Conservation (phyloP, 441 rosid species). For the Corymbia calophylla region DNA sequence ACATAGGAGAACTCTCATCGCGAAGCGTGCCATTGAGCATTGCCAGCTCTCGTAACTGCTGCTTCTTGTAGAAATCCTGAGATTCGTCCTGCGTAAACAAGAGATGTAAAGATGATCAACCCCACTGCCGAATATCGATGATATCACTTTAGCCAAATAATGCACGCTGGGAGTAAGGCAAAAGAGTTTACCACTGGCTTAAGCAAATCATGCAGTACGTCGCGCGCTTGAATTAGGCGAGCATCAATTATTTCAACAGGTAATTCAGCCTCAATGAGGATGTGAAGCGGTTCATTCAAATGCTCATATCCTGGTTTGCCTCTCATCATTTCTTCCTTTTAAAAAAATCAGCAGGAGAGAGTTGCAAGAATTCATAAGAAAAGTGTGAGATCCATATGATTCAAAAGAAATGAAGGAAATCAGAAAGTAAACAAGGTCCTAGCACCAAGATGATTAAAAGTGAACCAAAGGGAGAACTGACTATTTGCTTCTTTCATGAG, state of each 20-base stretch:
- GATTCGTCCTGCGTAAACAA: constrained; percentile 62
- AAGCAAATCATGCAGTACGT: constrained; percentile 88
- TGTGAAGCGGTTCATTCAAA: constrained; percentile 92
- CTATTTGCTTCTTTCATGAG: neutral
- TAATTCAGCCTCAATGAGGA: constrained; percentile 91
- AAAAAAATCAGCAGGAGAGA: constrained; percentile 5
- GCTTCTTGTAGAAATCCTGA: constrained; percentile 94
- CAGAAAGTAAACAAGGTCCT: neutral
- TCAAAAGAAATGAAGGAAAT: neutral
- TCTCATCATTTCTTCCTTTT: constrained; percentile 93
- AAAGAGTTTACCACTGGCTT: constrained; percentile 63
- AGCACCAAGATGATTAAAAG: neutral
- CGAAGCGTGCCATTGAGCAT: constrained; percentile 88
- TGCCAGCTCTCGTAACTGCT: constrained; percentile 91
- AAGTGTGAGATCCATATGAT: neutral
- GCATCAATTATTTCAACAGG: constrained; percentile 90
- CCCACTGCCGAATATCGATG: neutral
- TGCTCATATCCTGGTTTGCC: constrained; percentile 99
- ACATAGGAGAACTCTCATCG: constrained; percentile 95
- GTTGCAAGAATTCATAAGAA: neutral
- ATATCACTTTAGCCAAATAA: neutral
- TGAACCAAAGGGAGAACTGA: neutral
- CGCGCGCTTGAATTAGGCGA: constrained; percentile 89
- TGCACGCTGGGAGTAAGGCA: neutral
- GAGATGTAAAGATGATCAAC: neutral